Evolutionary conservation across 164 flowering plant species (phyloP).

Genomic region (Chimonanthus praecox): DNA sequence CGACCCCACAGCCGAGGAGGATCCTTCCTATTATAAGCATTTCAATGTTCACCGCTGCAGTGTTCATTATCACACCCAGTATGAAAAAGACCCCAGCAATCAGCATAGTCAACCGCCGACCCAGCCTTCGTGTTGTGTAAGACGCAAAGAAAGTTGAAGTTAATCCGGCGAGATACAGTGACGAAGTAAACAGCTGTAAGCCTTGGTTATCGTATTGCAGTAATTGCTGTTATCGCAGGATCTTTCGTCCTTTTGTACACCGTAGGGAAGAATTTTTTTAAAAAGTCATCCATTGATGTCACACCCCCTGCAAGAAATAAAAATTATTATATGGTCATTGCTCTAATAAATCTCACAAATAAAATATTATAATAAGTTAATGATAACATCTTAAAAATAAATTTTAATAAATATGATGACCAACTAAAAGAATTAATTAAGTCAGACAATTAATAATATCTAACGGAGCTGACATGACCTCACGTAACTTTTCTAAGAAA

Average conservation of each 20-base stretch:
- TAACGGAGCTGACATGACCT: too few relatives aligned
- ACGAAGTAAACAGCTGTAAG: slow-evolving; percentile 83
- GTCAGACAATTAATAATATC: too few relatives aligned
- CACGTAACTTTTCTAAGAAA: too few relatives aligned
- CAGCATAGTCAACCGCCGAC: slow-evolving; percentile 69
- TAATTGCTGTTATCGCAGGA: slow-evolving; percentile 52
- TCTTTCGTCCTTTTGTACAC: slow-evolving; percentile 39
- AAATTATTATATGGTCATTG: too few relatives aligned
- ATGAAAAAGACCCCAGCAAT: slow-evolving; percentile 80
- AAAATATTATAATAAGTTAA: too few relatives aligned
- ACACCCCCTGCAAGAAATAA: slow-evolving; percentile 66
- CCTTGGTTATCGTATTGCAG: slow-evolving; percentile 92
- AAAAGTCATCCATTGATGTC: slow-evolving; percentile 69
- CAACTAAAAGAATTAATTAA: too few relatives aligned
- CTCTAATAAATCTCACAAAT: too few relatives aligned
- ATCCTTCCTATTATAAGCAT: slow-evolving; percentile 93
- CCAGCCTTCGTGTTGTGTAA: slow-evolving; percentile 69
- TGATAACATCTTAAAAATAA: too few relatives aligned
- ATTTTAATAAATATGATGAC: too few relatives aligned
- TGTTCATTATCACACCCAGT: slow-evolving; percentile 55
- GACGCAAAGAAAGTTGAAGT: slow-evolving; percentile 84
- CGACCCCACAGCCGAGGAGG: slow-evolving; percentile 91
- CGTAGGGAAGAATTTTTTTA: slow-evolving; percentile 75
- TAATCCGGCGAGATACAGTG: slow-evolving; percentile 78
- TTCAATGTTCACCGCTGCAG: slow-evolving; percentile 66